phyloP scores from a whole-genome alignment of 768 basidiomycete genomes.

The Lactarius pseudohatsudake region DNA sequence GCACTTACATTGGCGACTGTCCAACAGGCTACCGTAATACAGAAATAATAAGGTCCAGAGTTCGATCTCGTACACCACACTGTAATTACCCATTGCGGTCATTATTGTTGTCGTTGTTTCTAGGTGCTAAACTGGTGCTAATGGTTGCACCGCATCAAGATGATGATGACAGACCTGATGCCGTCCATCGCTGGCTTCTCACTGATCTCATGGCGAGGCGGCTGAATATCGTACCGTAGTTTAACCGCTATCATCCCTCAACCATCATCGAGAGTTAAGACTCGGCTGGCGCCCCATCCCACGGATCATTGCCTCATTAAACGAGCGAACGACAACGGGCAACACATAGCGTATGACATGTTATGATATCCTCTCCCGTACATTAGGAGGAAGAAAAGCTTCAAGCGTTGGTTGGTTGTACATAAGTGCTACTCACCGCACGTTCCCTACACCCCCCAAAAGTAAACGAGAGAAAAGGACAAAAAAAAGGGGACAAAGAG shows the following conservation, averaged over 20 bases:
- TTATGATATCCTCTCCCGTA: not conserved
- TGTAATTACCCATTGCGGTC: not conserved
- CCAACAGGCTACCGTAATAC: not conserved
- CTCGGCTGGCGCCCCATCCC: too few species aligned
- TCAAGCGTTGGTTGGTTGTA: conserved; percentile 1
- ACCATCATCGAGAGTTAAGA: too few species aligned
- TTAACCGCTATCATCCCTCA: too few species aligned
- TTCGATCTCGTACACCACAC: not conserved
- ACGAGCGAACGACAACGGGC: not conserved
- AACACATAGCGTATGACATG: not conserved
- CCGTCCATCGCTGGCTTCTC: not conserved
- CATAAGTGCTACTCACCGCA: not conserved
- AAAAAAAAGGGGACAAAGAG: not conserved
- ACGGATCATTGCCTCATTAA: not conserved
- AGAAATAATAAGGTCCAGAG: too few species aligned
- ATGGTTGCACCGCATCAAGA: not conserved
- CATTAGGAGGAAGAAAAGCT: not conserved
- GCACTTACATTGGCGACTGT: not conserved
- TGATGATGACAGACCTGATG: not conserved
- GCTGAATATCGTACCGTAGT: not conserved
- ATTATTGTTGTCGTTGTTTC: not conserved
- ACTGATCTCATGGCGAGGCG: not conserved
- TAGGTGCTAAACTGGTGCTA: not conserved
- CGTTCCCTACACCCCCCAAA: not conserved
- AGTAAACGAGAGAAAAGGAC: not conserved